Percentiles rank a stretch among this genome's conserved stretches.
Evolutionary conservation across 306 rosid species (phyloP).

Genomic region (Corylus avellana): DNA sequence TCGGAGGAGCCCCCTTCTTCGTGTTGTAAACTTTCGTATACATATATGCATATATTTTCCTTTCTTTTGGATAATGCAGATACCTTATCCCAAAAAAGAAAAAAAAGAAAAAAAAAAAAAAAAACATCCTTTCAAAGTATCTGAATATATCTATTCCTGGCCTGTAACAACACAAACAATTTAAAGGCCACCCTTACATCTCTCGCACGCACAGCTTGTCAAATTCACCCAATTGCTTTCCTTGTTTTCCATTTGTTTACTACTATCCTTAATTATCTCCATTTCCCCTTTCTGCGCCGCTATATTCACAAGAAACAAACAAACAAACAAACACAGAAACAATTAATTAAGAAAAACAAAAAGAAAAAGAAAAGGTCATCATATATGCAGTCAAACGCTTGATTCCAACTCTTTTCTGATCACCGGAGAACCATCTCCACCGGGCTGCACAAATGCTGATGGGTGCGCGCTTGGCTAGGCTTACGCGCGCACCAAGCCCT

Average conservation of each 20-base stretch:
- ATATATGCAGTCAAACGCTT: slow-evolving; percentile 26
- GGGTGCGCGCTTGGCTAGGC: slow-evolving; percentile 81
- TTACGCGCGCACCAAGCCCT: slow-evolving; percentile 75
- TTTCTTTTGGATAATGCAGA: no score
- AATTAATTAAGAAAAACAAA: neutral
- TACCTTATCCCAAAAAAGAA: no score
- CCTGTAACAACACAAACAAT: slow-evolving; percentile 11
- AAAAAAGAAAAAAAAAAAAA: no score
- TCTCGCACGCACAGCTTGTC: slow-evolving; percentile 50
- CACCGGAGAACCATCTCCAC: neutral
- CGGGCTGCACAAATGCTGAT: slow-evolving; percentile 27
- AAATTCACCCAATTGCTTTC: neutral
- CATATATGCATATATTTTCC: no score
- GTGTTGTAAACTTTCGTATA: no score
- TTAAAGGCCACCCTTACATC: slow-evolving; percentile 57
- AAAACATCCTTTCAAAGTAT: no score
- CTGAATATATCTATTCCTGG: neutral
- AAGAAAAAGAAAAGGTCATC: neutral
- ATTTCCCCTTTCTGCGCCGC: neutral
- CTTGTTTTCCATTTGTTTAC: slow-evolving; percentile 14
- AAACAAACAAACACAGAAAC: no score
- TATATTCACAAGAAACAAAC: no score
- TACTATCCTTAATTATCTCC: neutral
- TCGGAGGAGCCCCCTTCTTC: no score
- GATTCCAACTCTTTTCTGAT: neutral